phyloP scores from a whole-genome alignment of 805 yeast genomes.

The Metschnikowia santaceciliae region DNA sequence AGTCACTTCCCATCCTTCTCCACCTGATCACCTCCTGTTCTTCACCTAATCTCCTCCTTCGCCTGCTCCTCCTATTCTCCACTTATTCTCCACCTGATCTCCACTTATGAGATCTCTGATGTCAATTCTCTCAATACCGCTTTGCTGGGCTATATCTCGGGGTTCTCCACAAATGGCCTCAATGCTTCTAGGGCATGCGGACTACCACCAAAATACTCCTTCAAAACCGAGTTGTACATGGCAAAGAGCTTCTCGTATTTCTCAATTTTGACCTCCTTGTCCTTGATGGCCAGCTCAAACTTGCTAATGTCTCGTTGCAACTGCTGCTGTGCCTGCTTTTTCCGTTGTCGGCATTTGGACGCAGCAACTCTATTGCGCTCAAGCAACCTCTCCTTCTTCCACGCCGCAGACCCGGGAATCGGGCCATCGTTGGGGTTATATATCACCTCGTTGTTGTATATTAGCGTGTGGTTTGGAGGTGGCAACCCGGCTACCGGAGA shows the following conservation, averaged over 20 bases:
- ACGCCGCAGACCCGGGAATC: constrained; percentile 60
- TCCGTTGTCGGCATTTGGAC: constrained; percentile 62
- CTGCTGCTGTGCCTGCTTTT: constrained; percentile 65
- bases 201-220: constrained; percentile 15
- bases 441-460: constrained; percentile 53
- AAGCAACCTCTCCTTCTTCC: constrained; percentile 60
- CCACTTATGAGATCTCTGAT: no score
- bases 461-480: constrained; percentile 48
- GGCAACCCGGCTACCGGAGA: constrained; percentile 36
- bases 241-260: constrained; percentile 21
- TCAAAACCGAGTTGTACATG: constrained; percentile 19
- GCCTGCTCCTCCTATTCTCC: no score
- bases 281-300: constrained; percentile 42
- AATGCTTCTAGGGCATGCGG: constrained; percentile 12
- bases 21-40: no score
- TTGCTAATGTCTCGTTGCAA: constrained; percentile 57
- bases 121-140: no score
- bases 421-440: constrained; percentile 52
- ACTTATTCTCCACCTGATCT: no score
- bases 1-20: no score
- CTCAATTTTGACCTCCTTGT: constrained; percentile 17
- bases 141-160: not conserved
- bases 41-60: no score
- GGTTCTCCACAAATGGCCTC: constrained; percentile 8
- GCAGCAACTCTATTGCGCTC: constrained; percentile 69